These are phyloP conservation scores for Lipomyces anomalus DNA, from an alignment of 805 yeast genomes.

Conservation along the genomic window DNA sequence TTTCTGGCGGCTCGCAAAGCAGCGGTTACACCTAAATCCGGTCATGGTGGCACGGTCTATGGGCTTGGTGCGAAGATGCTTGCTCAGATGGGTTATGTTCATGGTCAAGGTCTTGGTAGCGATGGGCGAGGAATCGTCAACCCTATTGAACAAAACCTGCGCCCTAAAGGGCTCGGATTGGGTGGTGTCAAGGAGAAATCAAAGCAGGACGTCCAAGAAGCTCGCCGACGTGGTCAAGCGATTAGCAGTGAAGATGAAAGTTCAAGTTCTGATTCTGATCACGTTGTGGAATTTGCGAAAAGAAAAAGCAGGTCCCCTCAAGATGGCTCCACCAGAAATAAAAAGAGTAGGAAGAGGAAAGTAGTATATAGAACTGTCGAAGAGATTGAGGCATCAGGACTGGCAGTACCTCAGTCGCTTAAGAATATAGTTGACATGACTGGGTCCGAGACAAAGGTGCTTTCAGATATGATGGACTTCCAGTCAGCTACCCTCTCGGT, in stretches of 20 bases:
- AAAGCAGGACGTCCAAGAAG: constrained; percentile 23
- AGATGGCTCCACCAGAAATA: constrained; percentile 8
- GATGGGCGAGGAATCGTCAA: constrained; percentile 63
- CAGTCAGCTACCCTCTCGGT: not conserved
- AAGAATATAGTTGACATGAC: constrained; percentile 29
- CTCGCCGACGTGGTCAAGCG: constrained; percentile 20
- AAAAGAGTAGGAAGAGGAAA: constrained; percentile 14
- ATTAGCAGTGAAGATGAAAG: constrained; percentile 16
- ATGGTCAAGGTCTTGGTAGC: constrained; percentile 81
- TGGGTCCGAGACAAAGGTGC: constrained; percentile 14
- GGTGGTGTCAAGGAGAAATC: constrained; percentile 52
- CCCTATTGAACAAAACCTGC: constrained; percentile 68
- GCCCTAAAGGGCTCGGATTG: constrained; percentile 68
- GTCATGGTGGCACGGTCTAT: constrained; percentile 5
- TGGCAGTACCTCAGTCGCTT: constrained; percentile 28
- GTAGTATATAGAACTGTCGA: constrained; percentile 27
- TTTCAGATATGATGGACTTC: constrained; percentile 17
- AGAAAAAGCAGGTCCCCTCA: constrained; percentile 4
- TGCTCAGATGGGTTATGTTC: constrained; percentile 78
- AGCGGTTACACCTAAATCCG: not conserved
- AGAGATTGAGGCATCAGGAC: constrained; percentile 30
- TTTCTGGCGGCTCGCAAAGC: constrained; percentile 7
- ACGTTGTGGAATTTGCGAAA: constrained; percentile 7
- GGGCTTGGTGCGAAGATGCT: constrained; percentile 82
- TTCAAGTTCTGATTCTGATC: constrained; percentile 22